phyloP scores from a whole-genome alignment of 352 stramenopile genomes.

The Globisporangium abappressorium region DNA sequence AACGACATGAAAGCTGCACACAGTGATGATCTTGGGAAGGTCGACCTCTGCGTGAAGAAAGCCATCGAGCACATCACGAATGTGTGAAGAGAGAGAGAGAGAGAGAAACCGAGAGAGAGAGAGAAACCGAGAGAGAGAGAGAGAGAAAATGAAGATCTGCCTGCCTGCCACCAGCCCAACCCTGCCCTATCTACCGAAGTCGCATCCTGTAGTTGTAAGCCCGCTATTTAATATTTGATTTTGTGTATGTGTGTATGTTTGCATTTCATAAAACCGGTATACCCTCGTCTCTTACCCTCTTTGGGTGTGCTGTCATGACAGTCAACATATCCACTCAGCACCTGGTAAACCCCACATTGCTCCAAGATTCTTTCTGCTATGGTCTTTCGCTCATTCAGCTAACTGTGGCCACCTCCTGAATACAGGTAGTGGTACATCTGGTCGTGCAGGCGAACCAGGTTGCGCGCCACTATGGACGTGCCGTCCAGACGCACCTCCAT shows the following conservation, averaged over 20 bases:
- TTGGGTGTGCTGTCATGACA: background rate
- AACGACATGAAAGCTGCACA: background rate
- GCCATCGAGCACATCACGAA: constrained; percentile 75
- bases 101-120: background rate
- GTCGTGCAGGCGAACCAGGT: constrained; percentile 91
- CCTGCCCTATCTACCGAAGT: no score
- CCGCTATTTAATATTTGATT: constrained; percentile 14
- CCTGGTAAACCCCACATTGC: background rate
- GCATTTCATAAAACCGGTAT: background rate
- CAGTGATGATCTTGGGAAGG: constrained; percentile 14
- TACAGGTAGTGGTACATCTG: constrained; percentile 95
- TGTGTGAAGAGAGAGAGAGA: constrained; percentile 18
- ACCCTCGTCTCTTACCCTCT: background rate
- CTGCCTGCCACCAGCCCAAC: background rate
- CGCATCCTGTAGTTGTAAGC: constrained; percentile 3
- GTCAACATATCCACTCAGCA: background rate
- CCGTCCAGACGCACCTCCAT: constrained; percentile 88
- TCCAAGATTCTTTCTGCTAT: background rate
- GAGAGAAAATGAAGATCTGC: background rate
- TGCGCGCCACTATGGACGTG: constrained; percentile 78
- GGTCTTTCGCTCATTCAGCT: constrained; percentile 1
- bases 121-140: background rate
- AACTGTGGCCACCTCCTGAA: constrained; percentile 25
- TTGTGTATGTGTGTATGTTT: constrained; percentile 2
- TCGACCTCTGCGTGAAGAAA: constrained; percentile 64